Evolutionary conservation across 169 alveolate species (phyloP), one percentile per base, ranked within the genome.

Genomic region (Cryptosporidium baileyi): DNA sequence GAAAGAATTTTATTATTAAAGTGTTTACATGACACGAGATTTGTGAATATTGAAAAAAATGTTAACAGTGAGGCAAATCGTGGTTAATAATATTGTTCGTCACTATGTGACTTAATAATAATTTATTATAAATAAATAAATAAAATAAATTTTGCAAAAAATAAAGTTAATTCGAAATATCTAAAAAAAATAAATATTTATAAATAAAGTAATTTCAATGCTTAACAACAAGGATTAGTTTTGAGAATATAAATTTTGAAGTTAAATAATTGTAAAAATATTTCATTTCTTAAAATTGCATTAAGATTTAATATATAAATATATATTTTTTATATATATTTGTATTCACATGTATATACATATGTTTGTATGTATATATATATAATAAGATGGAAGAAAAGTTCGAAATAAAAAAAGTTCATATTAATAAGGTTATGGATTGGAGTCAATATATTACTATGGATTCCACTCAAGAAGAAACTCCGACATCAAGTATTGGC

Each of bases 1-100:
- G 81, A 65, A 65, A 65, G 81, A 65, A 22, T 65, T 19, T 28
- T 65, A 65, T 44, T 47, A 45, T 26, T 62, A 17, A 8, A n/a
- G 45, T 65, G 28, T 49, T 65, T 47, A 65, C 81, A 65, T 65
- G 81, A 44, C 63, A 65, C 81, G 81, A 65, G 81, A 17, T 65
- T 44, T 45, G 45, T 13, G 47, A 28, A 65, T 45, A 44, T 65
- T 45, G 49, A 65, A 65, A 47, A 65, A 65, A 65, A 51, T 65
- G 61, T 65, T 65, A 65, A 45, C 81, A 61, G 32, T 5, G 15
- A 65, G 34, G 41, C 41, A 65, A 65, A 65, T 65, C 81, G 81
- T 47, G 81, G 61, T 45, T 28, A 65, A 30, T 9, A 45, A 40
- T 61, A 54, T 54, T 44, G 81, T 65, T 65, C 81, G 81, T 65